Evolutionary conservation across 2,329 filamentous ascomycete genomes (phyloP), one percentile per base, ranked within the genome.

Genomic region (Fusarium kyushuense): DNA sequence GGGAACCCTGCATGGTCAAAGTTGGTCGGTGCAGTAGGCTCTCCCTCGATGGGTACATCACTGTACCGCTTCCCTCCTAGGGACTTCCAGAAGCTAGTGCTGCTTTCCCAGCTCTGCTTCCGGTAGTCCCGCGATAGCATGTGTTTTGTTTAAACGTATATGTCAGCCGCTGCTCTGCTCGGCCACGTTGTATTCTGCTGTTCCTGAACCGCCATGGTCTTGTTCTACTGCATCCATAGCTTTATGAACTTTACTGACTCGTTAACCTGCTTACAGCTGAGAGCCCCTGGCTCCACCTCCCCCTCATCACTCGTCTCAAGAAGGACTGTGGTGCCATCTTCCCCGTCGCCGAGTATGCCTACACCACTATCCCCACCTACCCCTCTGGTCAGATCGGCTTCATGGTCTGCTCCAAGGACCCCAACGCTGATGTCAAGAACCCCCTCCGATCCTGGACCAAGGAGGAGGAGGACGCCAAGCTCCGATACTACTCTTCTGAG

Each of bases 341-440:
- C 90, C 94, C 96, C 71, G 92, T 93, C 68, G 96, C 92, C 80
- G 96, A 99, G 85, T 99, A 98, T 84, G 96, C 92, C 75, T 99
- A 97, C 89, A 98, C 95, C 77, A 98, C 95, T 76, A 99, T 99
- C 82, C 96, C 96, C 63, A 99, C 96, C 79, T 99, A 99, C 87
- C 96, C 96, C 72, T 97, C 93, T 58, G 96, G 96, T 79, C 96
- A 99, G 86, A 99, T 99, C 77, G 96, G 96, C 79, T 99, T 99
- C 90, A 97, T 99, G 94, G 93, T 99, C 79, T 98, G 96, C 90
- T 92, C 87, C 90, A 98, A 99, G 89, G 95, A 98, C 79, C 84
- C 89, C 79, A 89, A 83, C 78, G 89, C 90, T 80, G 88, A 99
- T 82, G 87, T 98, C 79, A 93, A 88, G 81, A 92, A 90, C 82